phyloP scores from a whole-genome alignment of 495 filamentous ascomycete species.

The Friedmanniomyces simplex region DNA sequence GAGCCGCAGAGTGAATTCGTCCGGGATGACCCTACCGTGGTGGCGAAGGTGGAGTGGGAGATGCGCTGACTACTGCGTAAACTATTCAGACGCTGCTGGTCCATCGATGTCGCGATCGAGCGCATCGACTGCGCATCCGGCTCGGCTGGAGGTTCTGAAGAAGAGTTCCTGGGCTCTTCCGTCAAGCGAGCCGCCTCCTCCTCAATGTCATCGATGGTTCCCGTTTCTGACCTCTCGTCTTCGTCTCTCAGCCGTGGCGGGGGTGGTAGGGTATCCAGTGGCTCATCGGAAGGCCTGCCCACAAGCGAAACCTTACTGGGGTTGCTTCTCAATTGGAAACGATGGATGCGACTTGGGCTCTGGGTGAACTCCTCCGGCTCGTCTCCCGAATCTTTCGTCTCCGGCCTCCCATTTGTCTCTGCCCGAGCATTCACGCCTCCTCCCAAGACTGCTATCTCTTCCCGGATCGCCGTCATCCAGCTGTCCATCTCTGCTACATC shows the following conservation, averaged over 20 bases:
- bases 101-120: constrained; percentile 17
- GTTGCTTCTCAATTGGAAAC: background rate
- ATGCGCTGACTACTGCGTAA: constrained; percentile 19
- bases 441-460: constrained; percentile 36
- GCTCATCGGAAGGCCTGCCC: background rate
- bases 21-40: constrained; percentile 24
- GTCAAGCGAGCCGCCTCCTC: constrained; percentile 10
- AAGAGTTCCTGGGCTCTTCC: background rate
- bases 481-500: constrained; percentile 74
- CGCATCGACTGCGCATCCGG: constrained; percentile 17
- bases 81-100: constrained; percentile 22
- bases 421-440: constrained; percentile 25
- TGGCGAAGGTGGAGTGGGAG: constrained; percentile 12
- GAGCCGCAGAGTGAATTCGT: constrained; percentile 25
- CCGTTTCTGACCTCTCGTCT: constrained; percentile 7
- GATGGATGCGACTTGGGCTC: background rate
- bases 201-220: constrained; percentile 16
- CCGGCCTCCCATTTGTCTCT: background rate
- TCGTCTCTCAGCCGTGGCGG: background rate
- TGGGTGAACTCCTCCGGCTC: constrained; percentile 19
- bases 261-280: background rate
- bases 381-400: background rate
- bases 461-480: constrained; percentile 52
- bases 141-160: background rate
- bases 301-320: constrained; percentile 7